These are phyloP conservation scores for Skeletonema potamos DNA, from an alignment of 108 stramenopile species.

Conservation along the genomic window DNA sequence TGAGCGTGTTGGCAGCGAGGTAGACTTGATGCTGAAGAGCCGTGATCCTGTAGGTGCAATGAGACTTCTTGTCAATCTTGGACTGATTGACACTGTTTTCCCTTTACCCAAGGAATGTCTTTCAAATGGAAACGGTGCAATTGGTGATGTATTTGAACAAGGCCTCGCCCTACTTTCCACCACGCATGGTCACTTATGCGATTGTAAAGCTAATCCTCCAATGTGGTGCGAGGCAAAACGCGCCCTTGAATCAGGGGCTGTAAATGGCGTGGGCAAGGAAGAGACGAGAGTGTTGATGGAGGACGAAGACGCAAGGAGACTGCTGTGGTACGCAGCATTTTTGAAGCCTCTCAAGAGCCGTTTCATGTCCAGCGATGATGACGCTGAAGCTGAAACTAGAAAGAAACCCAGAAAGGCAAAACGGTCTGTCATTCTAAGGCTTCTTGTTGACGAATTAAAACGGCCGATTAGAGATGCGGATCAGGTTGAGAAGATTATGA, in stretches of 20 bases:
- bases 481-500: conserved; percentile 71
- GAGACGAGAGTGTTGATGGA: conserved; percentile 52
- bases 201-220: conserved; percentile 65
- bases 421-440: conserved; percentile 48
- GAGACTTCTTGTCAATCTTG: conserved; percentile 70
- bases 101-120: conserved; percentile 30
- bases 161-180: conserved; percentile 59
- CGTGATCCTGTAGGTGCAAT: conserved; percentile 88
- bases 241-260: conserved; percentile 29
- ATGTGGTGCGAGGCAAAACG: conserved; percentile 63
- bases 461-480: conserved; percentile 78
- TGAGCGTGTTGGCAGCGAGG: conserved; percentile 85
- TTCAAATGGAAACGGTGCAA: not conserved
- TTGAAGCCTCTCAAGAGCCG: conserved; percentile 69
- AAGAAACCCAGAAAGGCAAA: conserved; percentile 54
- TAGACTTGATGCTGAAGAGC: conserved; percentile 85
- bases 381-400: conserved; percentile 1
- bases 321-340: conserved; percentile 85
- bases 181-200: conserved; percentile 68
- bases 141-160: conserved; percentile 41
- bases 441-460: conserved; percentile 80
- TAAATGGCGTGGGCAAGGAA: conserved; percentile 47
- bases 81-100: conserved; percentile 73
- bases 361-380: conserved; percentile 27
- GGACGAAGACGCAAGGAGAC: conserved; percentile 76